A percentile compares a stretch with the other conserved stretches of the same genome.
Conservation (phyloP, 768 basidiomycete genomes). For the Auriculariales sp. region DNA sequence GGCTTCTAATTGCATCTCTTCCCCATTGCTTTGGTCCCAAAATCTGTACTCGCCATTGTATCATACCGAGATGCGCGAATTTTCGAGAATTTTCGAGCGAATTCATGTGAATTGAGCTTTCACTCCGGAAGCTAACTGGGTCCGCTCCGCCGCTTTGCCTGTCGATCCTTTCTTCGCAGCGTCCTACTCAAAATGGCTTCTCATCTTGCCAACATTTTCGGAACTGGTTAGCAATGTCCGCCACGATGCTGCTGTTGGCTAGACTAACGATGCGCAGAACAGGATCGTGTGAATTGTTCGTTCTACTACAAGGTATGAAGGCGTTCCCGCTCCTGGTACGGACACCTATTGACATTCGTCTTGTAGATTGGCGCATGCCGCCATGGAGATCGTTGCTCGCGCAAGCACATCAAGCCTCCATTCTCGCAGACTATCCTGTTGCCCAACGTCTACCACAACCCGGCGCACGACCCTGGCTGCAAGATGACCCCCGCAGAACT, state of each 20-base stretch:
- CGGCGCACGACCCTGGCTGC: constrained; percentile 83
- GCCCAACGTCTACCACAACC: constrained; percentile 97
- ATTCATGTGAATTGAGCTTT: too few relatives aligned
- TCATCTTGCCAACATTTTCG: constrained; percentile 90
- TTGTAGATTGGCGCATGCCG: constrained; percentile 90
- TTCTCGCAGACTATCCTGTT: constrained; percentile 95
- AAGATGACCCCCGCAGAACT: constrained; percentile 77
- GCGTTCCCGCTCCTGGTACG: not conserved
- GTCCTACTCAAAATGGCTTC: constrained; percentile 48
- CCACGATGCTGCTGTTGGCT: not conserved
- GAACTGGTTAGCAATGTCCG: constrained; percentile 34
- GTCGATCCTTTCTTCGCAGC: too few relatives aligned
- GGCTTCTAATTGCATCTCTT: constrained; percentile 38
- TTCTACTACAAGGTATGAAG: constrained; percentile 85
- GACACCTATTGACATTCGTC: constrained; percentile 4
- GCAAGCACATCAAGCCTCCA: constrained; percentile 95
- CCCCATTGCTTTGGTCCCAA: too few relatives aligned
- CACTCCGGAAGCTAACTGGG: too few relatives aligned
- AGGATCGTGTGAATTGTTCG: constrained; percentile 94
- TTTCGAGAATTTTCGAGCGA: too few relatives aligned
- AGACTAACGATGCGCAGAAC: constrained; percentile 28
- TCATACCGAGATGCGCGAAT: too few relatives aligned
- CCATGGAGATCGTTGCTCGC: constrained; percentile 94
- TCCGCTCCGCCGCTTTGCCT: too few relatives aligned
- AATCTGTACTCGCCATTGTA: too few relatives aligned